phyloP scores from a whole-genome alignment of 1,139 yeast genomes.

The Hyphopichia fennica region DNA sequence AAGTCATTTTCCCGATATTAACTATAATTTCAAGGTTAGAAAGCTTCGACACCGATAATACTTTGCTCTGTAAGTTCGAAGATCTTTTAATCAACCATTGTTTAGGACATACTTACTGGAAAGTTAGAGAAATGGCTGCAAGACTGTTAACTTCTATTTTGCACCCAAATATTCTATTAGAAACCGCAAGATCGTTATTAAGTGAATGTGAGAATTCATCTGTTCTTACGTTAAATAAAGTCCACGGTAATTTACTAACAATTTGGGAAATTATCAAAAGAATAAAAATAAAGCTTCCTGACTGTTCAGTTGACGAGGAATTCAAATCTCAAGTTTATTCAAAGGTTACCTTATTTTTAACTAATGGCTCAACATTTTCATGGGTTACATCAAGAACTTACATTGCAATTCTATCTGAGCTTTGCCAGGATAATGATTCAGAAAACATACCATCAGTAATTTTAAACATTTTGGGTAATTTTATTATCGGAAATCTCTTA shows the following conservation, averaged over 20 bases:
- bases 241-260: conserved; percentile 62
- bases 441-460: not conserved
- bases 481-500: not conserved
- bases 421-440: not conserved
- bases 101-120: conserved; percentile 63
- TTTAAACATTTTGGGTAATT: not conserved
- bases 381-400: conserved; percentile 37
- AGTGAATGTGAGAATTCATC: conserved; percentile 17
- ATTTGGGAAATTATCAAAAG: conserved; percentile 25
- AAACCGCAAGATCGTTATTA: not conserved
- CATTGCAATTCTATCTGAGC: conserved; percentile 22
- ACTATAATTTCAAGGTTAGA: conserved; percentile 70
- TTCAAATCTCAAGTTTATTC: conserved; percentile 10
- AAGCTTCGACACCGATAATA: conserved; percentile 50
- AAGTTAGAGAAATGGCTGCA: conserved; percentile 83
- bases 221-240: conserved; percentile 22
- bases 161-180: conserved; percentile 10
- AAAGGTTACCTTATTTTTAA: conserved; percentile 17
- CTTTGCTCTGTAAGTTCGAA: conserved; percentile 41
- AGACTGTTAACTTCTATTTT: conserved; percentile 59
- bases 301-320: conserved; percentile 4
- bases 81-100: not conserved
- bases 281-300: conserved; percentile 6
- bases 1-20: conserved; percentile 71
- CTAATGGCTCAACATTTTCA: conserved; percentile 18